A percentile compares a stretch with the other conserved stretches of the same genome.
phyloP scores from a whole-genome alignment of 305 asterid species.

The Fraxinus baroniana region DNA sequence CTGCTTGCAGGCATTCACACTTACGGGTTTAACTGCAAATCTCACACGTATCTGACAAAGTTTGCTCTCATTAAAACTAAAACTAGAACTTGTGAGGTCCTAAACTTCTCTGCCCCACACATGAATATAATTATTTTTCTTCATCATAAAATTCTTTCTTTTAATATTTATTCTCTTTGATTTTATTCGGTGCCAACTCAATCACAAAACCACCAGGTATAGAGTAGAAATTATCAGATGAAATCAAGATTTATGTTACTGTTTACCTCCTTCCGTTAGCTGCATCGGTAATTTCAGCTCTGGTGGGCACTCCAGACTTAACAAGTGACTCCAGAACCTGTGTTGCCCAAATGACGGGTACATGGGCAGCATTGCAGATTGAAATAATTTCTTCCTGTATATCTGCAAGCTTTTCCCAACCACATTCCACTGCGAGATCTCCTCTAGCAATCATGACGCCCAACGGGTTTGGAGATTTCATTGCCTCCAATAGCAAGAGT shows the following conservation, averaged over 20 bases:
- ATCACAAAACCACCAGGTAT: background rate
- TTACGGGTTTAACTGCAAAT: background rate
- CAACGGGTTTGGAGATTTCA: slow-evolving; percentile 58
- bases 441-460: slow-evolving; percentile 85
- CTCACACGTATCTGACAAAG: background rate
- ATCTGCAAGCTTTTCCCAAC: slow-evolving; percentile 72
- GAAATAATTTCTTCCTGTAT: slow-evolving; percentile 64
- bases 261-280: slow-evolving; percentile 59
- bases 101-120: background rate
- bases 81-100: background rate
- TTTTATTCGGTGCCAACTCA: background rate
- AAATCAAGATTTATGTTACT: background rate
- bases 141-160: background rate
- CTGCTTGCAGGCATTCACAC: background rate
- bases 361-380: slow-evolving; percentile 59
- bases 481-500: slow-evolving; percentile 54
- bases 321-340: slow-evolving; percentile 68
- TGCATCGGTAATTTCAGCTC: slow-evolving; percentile 75
- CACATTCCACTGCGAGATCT: slow-evolving; percentile 82
- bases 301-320: slow-evolving; percentile 60
- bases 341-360: slow-evolving; percentile 69
- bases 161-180: background rate
- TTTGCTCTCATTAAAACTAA: background rate
- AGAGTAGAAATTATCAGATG: background rate
- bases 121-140: background rate